These are phyloP conservation scores for Viola pubescens DNA, from an alignment of 441 rosid species.

Conservation along the genomic window DNA sequence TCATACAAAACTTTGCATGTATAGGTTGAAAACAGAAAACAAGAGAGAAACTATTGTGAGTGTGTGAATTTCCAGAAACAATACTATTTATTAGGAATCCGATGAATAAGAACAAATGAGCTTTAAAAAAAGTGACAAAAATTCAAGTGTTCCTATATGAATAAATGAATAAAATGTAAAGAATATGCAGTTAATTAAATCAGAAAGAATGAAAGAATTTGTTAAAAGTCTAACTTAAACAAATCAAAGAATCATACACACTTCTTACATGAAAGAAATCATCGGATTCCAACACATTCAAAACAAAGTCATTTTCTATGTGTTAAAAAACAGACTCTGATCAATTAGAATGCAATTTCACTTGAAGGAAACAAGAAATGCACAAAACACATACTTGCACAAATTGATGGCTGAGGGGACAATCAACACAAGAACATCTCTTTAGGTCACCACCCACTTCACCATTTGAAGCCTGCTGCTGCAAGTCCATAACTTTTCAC, in stretches of 20 bases:
- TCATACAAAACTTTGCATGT: slow-evolving; percentile 22
- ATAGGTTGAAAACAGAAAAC: slow-evolving; percentile 23
- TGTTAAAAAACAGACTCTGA: slow-evolving; percentile 24
- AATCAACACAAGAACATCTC: slow-evolving; percentile 22
- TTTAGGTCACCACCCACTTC: slow-evolving; percentile 32
- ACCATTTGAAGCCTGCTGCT: slow-evolving; percentile 23
- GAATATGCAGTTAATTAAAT: neutral
- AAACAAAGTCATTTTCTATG: slow-evolving; percentile 46
- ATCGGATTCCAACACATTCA: slow-evolving; percentile 81
- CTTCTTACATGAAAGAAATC: slow-evolving; percentile 54
- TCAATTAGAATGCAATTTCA: slow-evolving; percentile 30
- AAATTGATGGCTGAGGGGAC: slow-evolving; percentile 23
- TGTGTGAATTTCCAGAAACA: slow-evolving; percentile 40
- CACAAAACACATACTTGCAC: slow-evolving; percentile 33
- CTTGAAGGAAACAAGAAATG: slow-evolving; percentile 21
- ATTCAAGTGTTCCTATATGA: slow-evolving; percentile 34
- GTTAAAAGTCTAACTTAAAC: slow-evolving; percentile 16
- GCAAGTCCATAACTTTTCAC: too few relatives aligned
- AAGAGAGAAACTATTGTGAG: slow-evolving; percentile 43
- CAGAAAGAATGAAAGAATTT: slow-evolving; percentile 78
- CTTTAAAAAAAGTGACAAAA: slow-evolving; percentile 20
- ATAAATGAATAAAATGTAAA: slow-evolving; percentile 14
- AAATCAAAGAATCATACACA: slow-evolving; percentile 12
- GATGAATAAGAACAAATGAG: slow-evolving; percentile 39
- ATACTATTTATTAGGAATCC: slow-evolving; percentile 59